phyloP scores from a whole-genome alignment of 331 rosid genomes.

The Erythrophleum ivorense region DNA sequence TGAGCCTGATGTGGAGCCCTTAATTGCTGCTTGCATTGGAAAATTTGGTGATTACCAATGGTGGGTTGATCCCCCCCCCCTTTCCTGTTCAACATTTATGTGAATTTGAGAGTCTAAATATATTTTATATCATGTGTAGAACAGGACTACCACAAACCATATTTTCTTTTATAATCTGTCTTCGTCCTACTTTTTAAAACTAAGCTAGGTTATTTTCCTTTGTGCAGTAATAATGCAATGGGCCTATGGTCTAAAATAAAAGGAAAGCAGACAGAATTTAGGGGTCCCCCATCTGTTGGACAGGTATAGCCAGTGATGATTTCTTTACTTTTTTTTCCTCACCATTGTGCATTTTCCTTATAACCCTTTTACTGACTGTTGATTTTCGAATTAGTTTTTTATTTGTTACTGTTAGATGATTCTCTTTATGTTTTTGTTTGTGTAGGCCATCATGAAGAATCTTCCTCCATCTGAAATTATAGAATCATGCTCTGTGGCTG shows the following conservation, averaged over 20 bases:
- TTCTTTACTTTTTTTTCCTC: not conserved
- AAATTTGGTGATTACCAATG: conserved; percentile 92
- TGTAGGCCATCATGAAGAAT: conserved; percentile 78
- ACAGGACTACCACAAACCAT: not conserved
- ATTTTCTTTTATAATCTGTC: not conserved
- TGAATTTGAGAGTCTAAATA: conserved; percentile 16
- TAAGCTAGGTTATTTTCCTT: conserved; percentile 33
- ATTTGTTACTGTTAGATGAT: conserved; percentile 12
- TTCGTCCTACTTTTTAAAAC: not conserved
- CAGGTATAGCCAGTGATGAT: conserved; percentile 55
- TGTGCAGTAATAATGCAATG: conserved; percentile 91
- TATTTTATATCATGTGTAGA: conserved; percentile 11
- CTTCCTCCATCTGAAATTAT: conserved; percentile 80
- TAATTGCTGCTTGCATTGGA: conserved; percentile 63
- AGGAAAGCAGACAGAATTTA: conserved; percentile 64
- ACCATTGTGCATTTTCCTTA: not conserved
- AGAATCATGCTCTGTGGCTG: conserved; percentile 84
- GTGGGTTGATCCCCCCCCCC: conserved; percentile 42
- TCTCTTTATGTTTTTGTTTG: conserved; percentile 8
- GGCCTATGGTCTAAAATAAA: conserved; percentile 77
- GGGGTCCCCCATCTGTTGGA: conserved; percentile 83
- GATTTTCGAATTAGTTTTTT: conserved; percentile 10
- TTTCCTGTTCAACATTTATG: not conserved
- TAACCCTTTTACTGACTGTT: conserved; percentile 5
- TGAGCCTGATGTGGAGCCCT: conserved; percentile 63